Base-by-base conservation (phyloP, 176 grass and related monocot genomes). In the Avena sativa region DNA sequence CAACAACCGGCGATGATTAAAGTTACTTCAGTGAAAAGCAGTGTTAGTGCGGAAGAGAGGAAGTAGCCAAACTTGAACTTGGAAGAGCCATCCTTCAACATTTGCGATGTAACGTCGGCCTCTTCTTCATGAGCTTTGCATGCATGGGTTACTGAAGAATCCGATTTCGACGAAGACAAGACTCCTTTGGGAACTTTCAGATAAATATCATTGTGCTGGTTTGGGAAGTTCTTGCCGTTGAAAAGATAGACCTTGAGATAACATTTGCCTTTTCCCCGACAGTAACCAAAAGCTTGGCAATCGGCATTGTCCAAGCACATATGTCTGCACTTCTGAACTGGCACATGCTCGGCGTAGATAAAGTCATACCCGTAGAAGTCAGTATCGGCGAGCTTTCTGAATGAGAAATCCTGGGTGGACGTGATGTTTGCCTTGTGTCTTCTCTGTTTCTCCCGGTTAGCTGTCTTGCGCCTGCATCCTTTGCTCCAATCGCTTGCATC, bases 301-400 rank as follows among this genome's bases (percentile, higher is more conserved):
- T 60, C 14, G 9, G 3, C 2, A 12, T 49, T 60, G 1, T 38
- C 5, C 4, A 68, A 48, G 65, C 94, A 96, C 2, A 87, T 76
- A 2, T 81, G 19, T 49, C 19, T 88, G 68, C 91, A 93, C 3
- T 2, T 4, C 4, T 0, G 1, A 1, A 57, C 79, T 60, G 94
- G 0, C 30, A 32, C 30, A 32, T 2, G 30, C 30, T 0, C 0
- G 1, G 20, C 17, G 13, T 63, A 88, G 66, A 25, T 57, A 0
- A 63, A 36, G 49, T 90, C 91, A 65, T 81, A 96, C 0, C 87
- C 89, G 36, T 69, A 90, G 16, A 92, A 93, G n/a, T 93, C 87
- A 2, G 8, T 79, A 25, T 34, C 26, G 0, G 20, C 14, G 16
- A 84, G 16, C 16, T 61, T 30, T 2, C 15, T 28, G 48, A 93